phyloP scores from a whole-genome alignment of 495 filamentous ascomycete species.

The Aspergillus steynii region DNA sequence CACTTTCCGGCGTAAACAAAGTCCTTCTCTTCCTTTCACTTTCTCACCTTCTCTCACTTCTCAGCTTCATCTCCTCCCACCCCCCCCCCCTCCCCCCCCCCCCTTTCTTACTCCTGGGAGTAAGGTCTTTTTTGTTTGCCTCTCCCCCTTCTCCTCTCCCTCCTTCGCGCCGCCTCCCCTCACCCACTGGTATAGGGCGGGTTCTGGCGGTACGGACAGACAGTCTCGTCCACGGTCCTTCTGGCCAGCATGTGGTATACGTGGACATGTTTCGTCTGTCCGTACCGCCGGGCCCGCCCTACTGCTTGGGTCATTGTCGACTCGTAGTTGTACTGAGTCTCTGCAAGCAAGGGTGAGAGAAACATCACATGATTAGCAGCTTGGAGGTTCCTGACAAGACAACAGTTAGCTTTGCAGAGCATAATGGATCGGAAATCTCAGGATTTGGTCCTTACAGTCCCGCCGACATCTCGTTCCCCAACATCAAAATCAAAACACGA shows the following conservation, averaged over 20 bases:
- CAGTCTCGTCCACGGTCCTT: conserved; percentile 69
- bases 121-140: conserved; percentile 12
- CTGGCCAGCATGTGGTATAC: conserved; percentile 67
- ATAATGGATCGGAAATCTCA: not conserved
- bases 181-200: conserved; percentile 29
- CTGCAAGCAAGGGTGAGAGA: conserved; percentile 57
- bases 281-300: conserved; percentile 65
- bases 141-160: conserved; percentile 14
- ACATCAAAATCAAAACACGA: conserved; percentile 65
- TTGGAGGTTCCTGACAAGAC: conserved; percentile 61
- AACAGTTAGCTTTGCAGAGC: conserved; percentile 12
- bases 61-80: too few species aligned
- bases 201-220: conserved; percentile 50
- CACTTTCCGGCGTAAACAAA: too few species aligned
- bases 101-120: too few species aligned
- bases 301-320: conserved; percentile 68
- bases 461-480: conserved; percentile 63
- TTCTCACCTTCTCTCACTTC: too few species aligned
- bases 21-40: too few species aligned
- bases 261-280: conserved; percentile 65
- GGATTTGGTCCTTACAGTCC: conserved; percentile 57
- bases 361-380: conserved; percentile 80
- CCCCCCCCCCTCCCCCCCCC: too few species aligned
- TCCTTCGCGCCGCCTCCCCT: conserved; percentile 14
- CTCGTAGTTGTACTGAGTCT: conserved; percentile 58